Conservation (phyloP, 2,329 filamentous ascomycete species). For the Laburnicola sp. region DNA sequence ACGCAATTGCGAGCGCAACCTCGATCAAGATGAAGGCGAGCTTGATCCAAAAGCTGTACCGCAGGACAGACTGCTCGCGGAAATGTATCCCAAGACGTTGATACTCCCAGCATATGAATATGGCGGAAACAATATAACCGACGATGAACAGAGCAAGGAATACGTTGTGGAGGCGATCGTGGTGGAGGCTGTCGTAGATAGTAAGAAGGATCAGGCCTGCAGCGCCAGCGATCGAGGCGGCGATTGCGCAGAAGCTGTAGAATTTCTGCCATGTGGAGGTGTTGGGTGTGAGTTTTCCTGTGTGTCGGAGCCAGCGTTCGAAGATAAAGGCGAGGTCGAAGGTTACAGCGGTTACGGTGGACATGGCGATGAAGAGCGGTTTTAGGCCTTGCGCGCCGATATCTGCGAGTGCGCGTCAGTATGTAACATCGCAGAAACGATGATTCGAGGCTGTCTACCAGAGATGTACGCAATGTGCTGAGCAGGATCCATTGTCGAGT, state of each 20-base stretch:
- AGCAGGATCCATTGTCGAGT: constrained; percentile 60
- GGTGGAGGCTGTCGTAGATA: constrained; percentile 78
- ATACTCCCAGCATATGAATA: constrained; percentile 90
- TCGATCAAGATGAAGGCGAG: constrained; percentile 81
- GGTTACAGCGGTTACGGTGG: constrained; percentile 71
- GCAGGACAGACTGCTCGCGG: constrained; percentile 72
- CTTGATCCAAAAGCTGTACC: constrained; percentile 84
- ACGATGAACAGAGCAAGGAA: constrained; percentile 83
- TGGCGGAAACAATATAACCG: constrained; percentile 81
- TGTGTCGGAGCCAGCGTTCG: constrained; percentile 84
- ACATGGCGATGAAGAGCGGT: constrained; percentile 77
- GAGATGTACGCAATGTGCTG: constrained; percentile 74
- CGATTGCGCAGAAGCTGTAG: constrained; percentile 63
- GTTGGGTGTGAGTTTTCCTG: constrained; percentile 77
- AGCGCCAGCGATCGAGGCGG: constrained; percentile 74
- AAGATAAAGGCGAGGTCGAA: constrained; percentile 79
- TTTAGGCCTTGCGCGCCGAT: constrained; percentile 66
- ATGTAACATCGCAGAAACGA: too few species aligned
- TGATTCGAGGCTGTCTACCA: constrained; percentile 49
- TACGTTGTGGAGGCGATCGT: constrained; percentile 69
- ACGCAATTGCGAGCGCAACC: constrained; percentile 71
- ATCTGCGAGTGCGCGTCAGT: constrained; percentile 46
- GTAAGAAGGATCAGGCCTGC: constrained; percentile 78
- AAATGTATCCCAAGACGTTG: constrained; percentile 80
- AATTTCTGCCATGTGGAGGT: constrained; percentile 65